Evolutionary conservation across 2,329 filamentous ascomycete species (phyloP).

Genomic region (Colletotrichum trifolii): DNA sequence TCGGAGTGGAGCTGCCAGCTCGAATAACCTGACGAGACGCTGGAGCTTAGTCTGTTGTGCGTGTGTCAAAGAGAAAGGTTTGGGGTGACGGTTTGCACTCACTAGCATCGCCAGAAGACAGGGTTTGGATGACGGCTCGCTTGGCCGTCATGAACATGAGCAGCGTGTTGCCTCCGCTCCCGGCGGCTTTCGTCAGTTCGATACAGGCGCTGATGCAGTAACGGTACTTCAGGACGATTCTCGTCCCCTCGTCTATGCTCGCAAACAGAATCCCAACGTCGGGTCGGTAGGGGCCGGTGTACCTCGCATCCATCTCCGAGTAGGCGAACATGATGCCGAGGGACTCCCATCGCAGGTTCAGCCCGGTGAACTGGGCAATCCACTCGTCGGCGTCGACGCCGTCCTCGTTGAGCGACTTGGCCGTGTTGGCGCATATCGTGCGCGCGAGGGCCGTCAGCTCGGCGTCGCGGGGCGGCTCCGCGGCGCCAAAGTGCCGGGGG

Average conservation of each 20-base stretch:
- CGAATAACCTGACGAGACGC: constrained; percentile 14
- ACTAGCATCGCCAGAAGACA: constrained; percentile 50
- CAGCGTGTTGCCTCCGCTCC: constrained; percentile 43
- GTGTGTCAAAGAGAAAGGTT: not conserved
- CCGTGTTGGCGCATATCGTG: constrained; percentile 51
- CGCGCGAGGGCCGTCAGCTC: constrained; percentile 50
- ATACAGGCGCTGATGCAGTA: constrained; percentile 38
- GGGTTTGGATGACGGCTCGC: constrained; percentile 46
- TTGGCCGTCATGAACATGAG: constrained; percentile 47
- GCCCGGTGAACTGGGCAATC: constrained; percentile 52
- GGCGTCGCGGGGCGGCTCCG: constrained; percentile 40
- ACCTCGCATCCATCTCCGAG: constrained; percentile 35
- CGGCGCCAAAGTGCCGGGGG: constrained; percentile 33
- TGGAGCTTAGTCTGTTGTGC: not conserved
- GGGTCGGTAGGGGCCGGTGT: constrained; percentile 23
- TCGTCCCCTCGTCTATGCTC: constrained; percentile 19
- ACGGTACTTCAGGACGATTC: constrained; percentile 38
- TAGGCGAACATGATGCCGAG: constrained; percentile 51
- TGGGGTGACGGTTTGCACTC: constrained; percentile 23
- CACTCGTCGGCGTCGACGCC: constrained; percentile 49
- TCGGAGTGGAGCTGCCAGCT: constrained; percentile 44
- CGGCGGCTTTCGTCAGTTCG: constrained; percentile 44
- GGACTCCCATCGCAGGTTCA: constrained; percentile 55
- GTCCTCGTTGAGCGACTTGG: constrained; percentile 48
- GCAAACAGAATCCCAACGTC: constrained; percentile 10